Base-by-base conservation (phyloP, 495 filamentous ascomycete genomes). In the Daldinia loculata region DNA sequence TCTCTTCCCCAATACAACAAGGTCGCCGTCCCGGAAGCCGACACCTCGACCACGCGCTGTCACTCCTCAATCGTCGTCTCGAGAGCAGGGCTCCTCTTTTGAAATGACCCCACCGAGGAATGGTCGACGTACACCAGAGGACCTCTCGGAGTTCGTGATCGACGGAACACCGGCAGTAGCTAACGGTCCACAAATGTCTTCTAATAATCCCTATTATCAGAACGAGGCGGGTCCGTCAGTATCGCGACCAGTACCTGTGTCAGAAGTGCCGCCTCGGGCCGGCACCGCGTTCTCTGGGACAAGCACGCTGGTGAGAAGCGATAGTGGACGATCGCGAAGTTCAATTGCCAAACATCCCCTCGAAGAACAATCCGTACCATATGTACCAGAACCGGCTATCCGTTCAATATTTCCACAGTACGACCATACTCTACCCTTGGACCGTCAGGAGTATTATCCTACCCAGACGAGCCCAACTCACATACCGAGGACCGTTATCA, bases 331-430 rank as follows among this genome's bases (percentile, higher is more conserved):
- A 3, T 84, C 84, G 11, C 78, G 81, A 63, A 81, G 69, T 67
- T 87, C 84, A 26, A 84, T 84, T 60, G 78, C 81, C 67, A 84
- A 84, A 69, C 80, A 78, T n/a, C 80, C 81, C 43, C 55, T 82
- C 27, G 77, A 77, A 56, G 71, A 75, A 11, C 66, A 72, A 26
- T 70, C 69, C 11, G 60, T 75, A 22, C 71, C 69, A 8, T 66
- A 67, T 70, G 78, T 62, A 55, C 75, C 76, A 61, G 80, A 60
- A 67, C 76, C 38, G 75, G 77, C 56, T 75, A 83, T 73, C 58
- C 82, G 81, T 57, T 86, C 80, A 14, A 95, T 95, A 66, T 95
- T 97, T 76, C 93, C 93, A 14, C 86, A 83, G n/a, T 94, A 93
- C 74, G 88, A 97, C 76, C 88, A 89, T 9, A 85, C 86, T n/a